Base-by-base conservation (phyloP, 345 rosid genomes). In the Mallotus nudiflorus region DNA sequence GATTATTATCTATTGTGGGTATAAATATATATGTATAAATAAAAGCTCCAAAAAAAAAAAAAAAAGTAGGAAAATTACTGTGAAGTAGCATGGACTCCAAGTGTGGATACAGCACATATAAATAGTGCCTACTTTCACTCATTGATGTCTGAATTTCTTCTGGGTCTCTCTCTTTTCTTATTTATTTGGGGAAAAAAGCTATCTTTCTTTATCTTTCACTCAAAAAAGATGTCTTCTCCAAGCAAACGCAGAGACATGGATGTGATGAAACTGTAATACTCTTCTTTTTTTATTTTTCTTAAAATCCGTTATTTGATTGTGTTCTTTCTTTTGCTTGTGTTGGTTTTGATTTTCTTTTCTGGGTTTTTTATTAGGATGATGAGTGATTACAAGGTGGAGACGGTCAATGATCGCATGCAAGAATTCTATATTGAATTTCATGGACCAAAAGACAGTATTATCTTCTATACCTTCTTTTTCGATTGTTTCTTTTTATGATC, bases 221-320 rank as follows among this genome's bases (percentile, higher is more conserved):
- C 27, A 10, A 44, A 1, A 12, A 31, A 27, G 60, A 92, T 96
- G 99, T 91, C 98, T 82, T 96, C 99, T 18, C 99, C 99, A 49
- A 92, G 95, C 96, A 96, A 96, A 75, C 99, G 98, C 80, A 76
- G 97, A 35, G 99, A 92, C 83, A 96, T 89, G 99, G 99, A 96
- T 75, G 84, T 92, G 85, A 96, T 96, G 99, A 96, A 96, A 62
- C 88, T 96, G 99, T 96, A 85, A 75, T n/a, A n/a, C n/a, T n/a
- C 22, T 44, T n/a, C 6, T 62, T 25, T 22, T 52, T 18, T 44
- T n/a, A 5, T 62, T n/a, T 35, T 52, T n/a, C 13, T 24, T 13
- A 20, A 6, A 9, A 54, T 24, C 33, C 14, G 14, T 42, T 2
- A 48, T 27, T 51, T 42, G 22, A 28, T 62, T 62, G 6, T 10